Evolutionary conservation across 257 asterid genomes (phyloP).

Genomic region (Primulina huaijiensis): DNA sequence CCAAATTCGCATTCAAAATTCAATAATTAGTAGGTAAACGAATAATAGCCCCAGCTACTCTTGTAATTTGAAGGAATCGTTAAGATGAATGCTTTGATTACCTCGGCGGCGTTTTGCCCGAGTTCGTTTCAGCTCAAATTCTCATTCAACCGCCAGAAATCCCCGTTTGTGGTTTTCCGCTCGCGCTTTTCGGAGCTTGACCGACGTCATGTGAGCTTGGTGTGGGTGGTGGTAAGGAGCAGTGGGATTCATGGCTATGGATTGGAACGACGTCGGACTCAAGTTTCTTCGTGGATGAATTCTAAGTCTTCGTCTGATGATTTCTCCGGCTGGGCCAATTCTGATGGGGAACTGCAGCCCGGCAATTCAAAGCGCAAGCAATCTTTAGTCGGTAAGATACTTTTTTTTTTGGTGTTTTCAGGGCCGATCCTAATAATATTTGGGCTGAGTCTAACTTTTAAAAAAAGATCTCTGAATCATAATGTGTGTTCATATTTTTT

Average conservation of each 20-base stretch:
- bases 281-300: slow-evolving; percentile 47
- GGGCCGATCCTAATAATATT: no score
- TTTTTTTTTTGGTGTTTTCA: background rate
- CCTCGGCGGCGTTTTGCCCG: slow-evolving; percentile 70
- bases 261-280: slow-evolving; percentile 40
- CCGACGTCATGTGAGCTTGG: slow-evolving; percentile 38
- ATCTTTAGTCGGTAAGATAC: slow-evolving; percentile 52
- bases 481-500: no score
- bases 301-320: slow-evolving; percentile 48
- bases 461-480: no score
- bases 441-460: no score
- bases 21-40: background rate
- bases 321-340: slow-evolving; percentile 75
- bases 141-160: slow-evolving; percentile 51
- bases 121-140: slow-evolving; percentile 84
- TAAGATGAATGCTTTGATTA: slow-evolving; percentile 57
- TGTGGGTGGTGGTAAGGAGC: slow-evolving; percentile 38
- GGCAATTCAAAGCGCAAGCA: slow-evolving; percentile 45
- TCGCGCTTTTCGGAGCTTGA: slow-evolving; percentile 43
- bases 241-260: slow-evolving; percentile 40
- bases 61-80: background rate
- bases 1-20: background rate
- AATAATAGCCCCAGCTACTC: slow-evolving; percentile 2
- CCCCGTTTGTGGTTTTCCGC: slow-evolving; percentile 29
- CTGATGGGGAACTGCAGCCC: slow-evolving; percentile 39